Percentiles rank a stretch among this genome's conserved stretches.
Conservation (phyloP, 495 filamentous ascomycete species). For the Parathielavia hyrcaniae region DNA sequence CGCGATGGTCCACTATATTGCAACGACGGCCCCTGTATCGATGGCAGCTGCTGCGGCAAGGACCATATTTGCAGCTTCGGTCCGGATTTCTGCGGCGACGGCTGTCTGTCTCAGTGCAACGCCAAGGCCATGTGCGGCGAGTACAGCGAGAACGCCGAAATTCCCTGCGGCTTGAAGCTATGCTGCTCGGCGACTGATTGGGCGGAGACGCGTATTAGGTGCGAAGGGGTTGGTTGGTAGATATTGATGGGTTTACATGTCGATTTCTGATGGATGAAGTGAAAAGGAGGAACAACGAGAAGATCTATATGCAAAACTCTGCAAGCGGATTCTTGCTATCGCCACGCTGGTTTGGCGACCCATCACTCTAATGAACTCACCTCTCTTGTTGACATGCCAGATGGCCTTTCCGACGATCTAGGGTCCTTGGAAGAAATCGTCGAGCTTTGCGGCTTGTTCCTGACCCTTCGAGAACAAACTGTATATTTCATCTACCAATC, state of each 20-base stretch:
- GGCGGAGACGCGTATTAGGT: too few relatives aligned
- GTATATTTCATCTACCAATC: constrained; percentile 14
- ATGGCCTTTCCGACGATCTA: background rate
- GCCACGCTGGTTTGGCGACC: background rate
- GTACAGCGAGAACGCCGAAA: background rate
- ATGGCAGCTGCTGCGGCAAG: background rate
- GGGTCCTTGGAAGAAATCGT: constrained; percentile 10
- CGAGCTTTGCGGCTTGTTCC: constrained; percentile 28
- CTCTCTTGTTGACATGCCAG: background rate
- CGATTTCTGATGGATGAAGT: too few relatives aligned
- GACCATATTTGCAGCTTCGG: background rate
- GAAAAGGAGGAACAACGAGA: too few relatives aligned
- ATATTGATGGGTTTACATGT: too few relatives aligned
- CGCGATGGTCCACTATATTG: too few relatives aligned
- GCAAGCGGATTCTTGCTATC: background rate
- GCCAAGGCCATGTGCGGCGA: background rate
- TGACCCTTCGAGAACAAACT: constrained; percentile 10
- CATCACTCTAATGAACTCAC: background rate
- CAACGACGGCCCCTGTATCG: too few relatives aligned
- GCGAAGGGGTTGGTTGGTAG: too few relatives aligned
- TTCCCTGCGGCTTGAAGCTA: background rate
- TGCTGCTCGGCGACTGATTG: background rate
- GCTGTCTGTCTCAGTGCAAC: background rate
- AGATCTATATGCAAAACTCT: background rate
- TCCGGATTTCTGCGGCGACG: background rate